Evolutionary conservation across 306 rosid species (phyloP).

Genomic region (Prosopis cineraria): DNA sequence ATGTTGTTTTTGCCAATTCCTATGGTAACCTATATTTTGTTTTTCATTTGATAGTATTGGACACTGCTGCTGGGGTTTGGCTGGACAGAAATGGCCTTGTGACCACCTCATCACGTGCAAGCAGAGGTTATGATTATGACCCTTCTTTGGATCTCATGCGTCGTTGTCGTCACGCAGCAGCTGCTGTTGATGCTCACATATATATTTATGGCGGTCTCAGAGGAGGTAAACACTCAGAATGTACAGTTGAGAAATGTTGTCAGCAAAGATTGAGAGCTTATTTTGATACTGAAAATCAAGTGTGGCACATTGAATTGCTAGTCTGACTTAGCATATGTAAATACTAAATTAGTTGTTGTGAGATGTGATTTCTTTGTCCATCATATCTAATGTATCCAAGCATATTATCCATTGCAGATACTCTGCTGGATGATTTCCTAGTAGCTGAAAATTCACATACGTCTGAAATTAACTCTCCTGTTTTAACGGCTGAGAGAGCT

Average conservation of each 20-base stretch:
- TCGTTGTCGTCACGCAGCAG: slow-evolving; percentile 98
- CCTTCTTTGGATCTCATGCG: slow-evolving; percentile 91
- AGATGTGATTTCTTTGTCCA: slow-evolving; percentile 14
- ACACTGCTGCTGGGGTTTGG: slow-evolving; percentile 99
- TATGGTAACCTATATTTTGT: background rate
- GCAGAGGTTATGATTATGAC: slow-evolving; percentile 81
- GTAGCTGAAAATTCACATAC: slow-evolving; percentile 89
- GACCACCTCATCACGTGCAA: slow-evolving; percentile 81
- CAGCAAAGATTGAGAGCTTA: slow-evolving; percentile 15
- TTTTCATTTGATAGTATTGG: slow-evolving; percentile 70
- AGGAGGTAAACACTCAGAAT: slow-evolving; percentile 68
- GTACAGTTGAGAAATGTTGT: slow-evolving; percentile 26
- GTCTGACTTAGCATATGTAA: background rate
- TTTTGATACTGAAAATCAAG: slow-evolving; percentile 20
- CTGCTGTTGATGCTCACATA: slow-evolving; percentile 82
- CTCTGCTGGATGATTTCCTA: slow-evolving; percentile 79
- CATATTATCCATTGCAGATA: slow-evolving; percentile 57
- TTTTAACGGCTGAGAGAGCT: slow-evolving; percentile 62
- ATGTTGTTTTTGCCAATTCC: slow-evolving; percentile 16
- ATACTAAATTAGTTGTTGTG: slow-evolving; percentile 21
- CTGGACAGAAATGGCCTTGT: slow-evolving; percentile 92
- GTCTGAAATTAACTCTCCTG: slow-evolving; percentile 57
- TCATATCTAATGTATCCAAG: slow-evolving; percentile 32
- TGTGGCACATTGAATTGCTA: slow-evolving; percentile 10
- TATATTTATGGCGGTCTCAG: slow-evolving; percentile 92